Evolutionary conservation across 352 stramenopile species (phyloP).

Genomic region (Blastocystis sp.): DNA sequence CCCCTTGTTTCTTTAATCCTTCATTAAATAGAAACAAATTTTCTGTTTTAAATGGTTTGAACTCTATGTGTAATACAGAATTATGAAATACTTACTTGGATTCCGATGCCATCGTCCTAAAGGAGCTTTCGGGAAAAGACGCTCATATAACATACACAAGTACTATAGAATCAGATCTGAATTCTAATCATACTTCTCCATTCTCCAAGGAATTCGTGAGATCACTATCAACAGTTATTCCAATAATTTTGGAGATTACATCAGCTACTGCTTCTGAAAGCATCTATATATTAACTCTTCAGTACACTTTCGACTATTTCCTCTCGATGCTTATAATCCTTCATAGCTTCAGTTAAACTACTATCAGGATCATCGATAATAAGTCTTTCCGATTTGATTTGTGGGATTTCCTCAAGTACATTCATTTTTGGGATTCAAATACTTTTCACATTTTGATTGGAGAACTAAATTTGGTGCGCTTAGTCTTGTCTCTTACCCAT

Average conservation of each 20-base stretch:
- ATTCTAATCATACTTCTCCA: neutral
- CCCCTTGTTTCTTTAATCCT: constrained; percentile 39
- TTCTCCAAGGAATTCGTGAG: constrained; percentile 12
- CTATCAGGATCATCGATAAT: neutral
- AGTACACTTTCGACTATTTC: neutral
- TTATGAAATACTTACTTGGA: neutral
- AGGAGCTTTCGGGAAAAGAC: constrained; percentile 9
- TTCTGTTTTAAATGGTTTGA: constrained; percentile 40
- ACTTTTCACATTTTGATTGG: neutral
- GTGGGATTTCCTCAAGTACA: neutral
- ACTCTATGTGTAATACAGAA: neutral
- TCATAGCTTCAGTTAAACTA: neutral
- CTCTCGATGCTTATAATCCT: neutral
- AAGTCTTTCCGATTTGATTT: neutral
- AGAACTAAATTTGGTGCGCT: neutral
- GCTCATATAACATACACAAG: constrained; percentile 36
- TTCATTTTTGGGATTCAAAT: neutral
- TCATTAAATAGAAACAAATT: constrained; percentile 64
- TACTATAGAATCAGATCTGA: neutral
- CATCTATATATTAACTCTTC: neutral
- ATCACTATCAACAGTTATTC: neutral
- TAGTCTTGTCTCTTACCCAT: too few species aligned
- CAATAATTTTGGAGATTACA: constrained; percentile 16
- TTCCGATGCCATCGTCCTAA: constrained; percentile 31
- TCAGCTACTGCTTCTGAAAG: constrained; percentile 17